Evolutionary conservation across 768 basidiomycete species (phyloP).

Genomic region (Amanita rubescens): DNA sequence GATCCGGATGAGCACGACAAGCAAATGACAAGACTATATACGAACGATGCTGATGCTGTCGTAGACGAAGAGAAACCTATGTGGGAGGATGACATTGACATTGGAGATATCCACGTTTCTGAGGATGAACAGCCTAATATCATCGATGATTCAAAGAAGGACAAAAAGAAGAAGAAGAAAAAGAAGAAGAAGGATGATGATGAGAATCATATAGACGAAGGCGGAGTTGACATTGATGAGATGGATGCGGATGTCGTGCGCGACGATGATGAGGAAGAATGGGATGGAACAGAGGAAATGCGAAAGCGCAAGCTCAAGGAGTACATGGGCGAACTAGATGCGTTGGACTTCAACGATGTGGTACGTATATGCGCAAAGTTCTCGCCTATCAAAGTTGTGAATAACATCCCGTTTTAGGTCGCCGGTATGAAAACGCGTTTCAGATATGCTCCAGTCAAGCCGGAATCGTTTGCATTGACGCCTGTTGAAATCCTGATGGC

Average conservation of each 20-base stretch:
- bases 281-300: conserved; percentile 89
- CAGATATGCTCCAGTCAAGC: conserved; percentile 71
- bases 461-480: conserved; percentile 60
- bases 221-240: conserved; percentile 53
- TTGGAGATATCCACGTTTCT: conserved; percentile 50
- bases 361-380: conserved; percentile 35
- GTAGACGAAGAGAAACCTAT: conserved; percentile 54
- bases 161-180: conserved; percentile 52
- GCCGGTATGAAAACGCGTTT: conserved; percentile 89
- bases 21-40: conserved; percentile 76
- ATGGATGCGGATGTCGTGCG: conserved; percentile 39
- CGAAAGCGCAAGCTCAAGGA: conserved; percentile 75
- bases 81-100: conserved; percentile 90
- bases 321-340: conserved; percentile 89
- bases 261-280: conserved; percentile 46
- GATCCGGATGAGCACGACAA: conserved; percentile 78
- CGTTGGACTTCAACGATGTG: conserved; percentile 92
- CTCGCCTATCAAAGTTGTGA: neutral
- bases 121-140: conserved; percentile 23
- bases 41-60: conserved; percentile 34
- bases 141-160: conserved; percentile 21
- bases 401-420: conserved; percentile 43
- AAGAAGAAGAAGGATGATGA: conserved; percentile 42
- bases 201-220: conserved; percentile 34
- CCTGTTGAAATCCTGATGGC: conserved; percentile 87